These are phyloP conservation scores for Chrysoporthe cubensis DNA, from an alignment of 2,329 filamentous ascomycete species.

Conservation along the genomic window DNA sequence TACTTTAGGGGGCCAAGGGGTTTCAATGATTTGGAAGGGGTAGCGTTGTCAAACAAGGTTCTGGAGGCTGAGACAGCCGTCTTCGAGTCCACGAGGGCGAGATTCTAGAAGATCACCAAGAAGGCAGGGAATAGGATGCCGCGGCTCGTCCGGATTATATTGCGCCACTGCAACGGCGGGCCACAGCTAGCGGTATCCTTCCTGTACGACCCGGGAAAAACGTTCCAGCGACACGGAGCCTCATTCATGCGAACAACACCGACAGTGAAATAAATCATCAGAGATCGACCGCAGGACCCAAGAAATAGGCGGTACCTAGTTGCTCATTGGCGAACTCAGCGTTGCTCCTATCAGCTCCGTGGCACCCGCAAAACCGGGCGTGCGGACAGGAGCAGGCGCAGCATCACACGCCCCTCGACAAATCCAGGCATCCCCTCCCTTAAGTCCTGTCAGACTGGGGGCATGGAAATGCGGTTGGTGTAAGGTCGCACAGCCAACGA, in stretches of 20 bases:
- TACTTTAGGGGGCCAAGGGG: not conserved
- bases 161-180: not conserved
- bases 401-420: too few relatives aligned
- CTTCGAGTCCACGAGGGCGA: not conserved
- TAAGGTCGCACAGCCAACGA: conserved; percentile 1
- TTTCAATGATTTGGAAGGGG: not conserved
- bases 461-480: not conserved
- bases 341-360: conserved; percentile 2
- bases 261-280: not conserved
- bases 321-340: not conserved
- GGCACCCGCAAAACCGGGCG: not conserved
- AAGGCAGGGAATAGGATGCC: not conserved
- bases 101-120: conserved; percentile 16
- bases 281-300: not conserved
- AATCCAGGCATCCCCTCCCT: not conserved
- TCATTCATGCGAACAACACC: not conserved
- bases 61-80: not conserved
- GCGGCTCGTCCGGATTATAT: conserved; percentile 22
- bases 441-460: not conserved
- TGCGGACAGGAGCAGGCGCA: too few relatives aligned
- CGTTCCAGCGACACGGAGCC: not conserved
- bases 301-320: not conserved
- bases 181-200: not conserved
- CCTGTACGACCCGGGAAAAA: not conserved
- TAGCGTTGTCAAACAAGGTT: not conserved